Base-by-base conservation (phyloP, 139 green algal species). In the Auxenochlorella protothecoides region DNA sequence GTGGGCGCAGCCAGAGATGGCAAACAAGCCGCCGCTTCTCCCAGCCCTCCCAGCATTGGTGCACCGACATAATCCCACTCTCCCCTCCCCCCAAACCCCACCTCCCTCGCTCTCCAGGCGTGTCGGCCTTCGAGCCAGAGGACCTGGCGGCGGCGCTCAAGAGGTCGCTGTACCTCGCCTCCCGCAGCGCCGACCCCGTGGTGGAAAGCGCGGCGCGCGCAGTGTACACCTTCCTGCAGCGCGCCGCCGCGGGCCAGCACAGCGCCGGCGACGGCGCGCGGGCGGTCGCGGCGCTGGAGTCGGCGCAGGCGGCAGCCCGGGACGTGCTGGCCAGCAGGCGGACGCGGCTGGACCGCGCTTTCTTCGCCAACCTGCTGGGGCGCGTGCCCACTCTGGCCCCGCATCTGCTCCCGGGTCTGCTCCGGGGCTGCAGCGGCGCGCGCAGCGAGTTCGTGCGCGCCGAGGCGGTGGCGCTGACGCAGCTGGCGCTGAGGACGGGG, bases 301-400 rank as follows among this genome's bases (percentile, higher is more conserved):
- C 69, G 7, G 67, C 72, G 14, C 63, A 54, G 11, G 78, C 75
- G 10, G 85, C 84, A 4, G 10, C 85, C 4, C 3, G 27, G 10
- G 85, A 90, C 67, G 82, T 79, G 14, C 79, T 89, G 6, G 54
- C 53, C 52, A 90, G 87, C 65, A 90, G 90, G 76, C 85, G 84
- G 71, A 83, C 53, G 15, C 73, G 76, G 15, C 72, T 90, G 68
- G 63, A 75, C 56, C 73, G 70, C 10, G 14, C 5, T 13, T 69
- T 63, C 67, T 73, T 85, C 53, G 72, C 81, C 68, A 56, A 59
- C 12, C 72, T 87, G 71, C 64, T 84, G 59, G 61, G 71, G 15
- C 70, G 73, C 44, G 73, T 71, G 11, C 70, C 66, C 12, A 59
- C 61, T 4, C 55, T 76, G 62, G 71, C 65, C 15, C 60, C 65